Percentiles rank a stretch among this genome's conserved stretches.
phyloP scores from a whole-genome alignment of 2,329 filamentous ascomycete species.

The Neocucurbitaria cava region DNA sequence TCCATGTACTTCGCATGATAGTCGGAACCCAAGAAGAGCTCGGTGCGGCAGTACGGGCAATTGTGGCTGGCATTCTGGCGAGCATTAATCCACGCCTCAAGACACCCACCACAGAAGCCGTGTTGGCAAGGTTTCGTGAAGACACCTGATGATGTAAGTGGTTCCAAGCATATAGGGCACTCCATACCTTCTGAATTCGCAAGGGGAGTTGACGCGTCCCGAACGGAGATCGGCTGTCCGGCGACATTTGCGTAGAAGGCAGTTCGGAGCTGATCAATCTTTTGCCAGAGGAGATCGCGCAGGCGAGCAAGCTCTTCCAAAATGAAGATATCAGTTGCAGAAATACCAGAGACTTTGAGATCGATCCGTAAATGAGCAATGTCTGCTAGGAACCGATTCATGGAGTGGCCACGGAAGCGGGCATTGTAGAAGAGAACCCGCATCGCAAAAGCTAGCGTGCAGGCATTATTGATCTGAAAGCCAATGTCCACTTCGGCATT shows the following conservation, averaged over 20 bases:
- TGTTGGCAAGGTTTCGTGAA: neutral
- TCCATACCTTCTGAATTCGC: neutral
- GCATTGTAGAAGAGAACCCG: neutral
- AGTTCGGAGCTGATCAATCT: neutral
- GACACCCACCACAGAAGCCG: neutral
- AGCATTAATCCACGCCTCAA: neutral
- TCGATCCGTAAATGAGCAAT: neutral
- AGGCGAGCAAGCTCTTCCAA: neutral
- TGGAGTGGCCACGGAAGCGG: neutral
- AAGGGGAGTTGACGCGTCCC: neutral
- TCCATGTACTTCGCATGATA: too few relatives aligned
- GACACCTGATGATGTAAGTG: neutral
- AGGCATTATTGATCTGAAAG: neutral
- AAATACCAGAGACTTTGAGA: neutral
- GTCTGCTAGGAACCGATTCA: neutral
- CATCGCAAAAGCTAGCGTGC: neutral
- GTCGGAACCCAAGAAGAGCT: slow-evolving; percentile 6
- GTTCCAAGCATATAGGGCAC: neutral
- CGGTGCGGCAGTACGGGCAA: slow-evolving; percentile 9
- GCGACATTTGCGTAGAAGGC: neutral
- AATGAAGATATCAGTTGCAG: too few relatives aligned
- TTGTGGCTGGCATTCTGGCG: neutral
- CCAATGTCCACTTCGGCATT: neutral
- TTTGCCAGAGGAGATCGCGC: neutral
- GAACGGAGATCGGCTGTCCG: neutral